Evolutionary conservation across 768 basidiomycete genomes (phyloP).

Genomic region (Amanita fuliginea): DNA sequence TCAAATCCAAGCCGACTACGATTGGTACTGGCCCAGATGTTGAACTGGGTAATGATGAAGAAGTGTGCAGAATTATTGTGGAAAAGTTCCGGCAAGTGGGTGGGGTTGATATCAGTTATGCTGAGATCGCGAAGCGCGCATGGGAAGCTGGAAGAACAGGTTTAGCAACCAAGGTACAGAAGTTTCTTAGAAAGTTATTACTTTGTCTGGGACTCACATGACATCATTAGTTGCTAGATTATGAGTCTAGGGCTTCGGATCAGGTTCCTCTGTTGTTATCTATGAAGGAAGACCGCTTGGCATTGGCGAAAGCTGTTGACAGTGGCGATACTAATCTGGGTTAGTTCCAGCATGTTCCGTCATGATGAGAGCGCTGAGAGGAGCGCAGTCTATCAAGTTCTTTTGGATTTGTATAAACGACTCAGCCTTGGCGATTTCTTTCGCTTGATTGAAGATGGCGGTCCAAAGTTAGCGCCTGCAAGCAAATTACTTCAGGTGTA

Average conservation of each 20-base stretch:
- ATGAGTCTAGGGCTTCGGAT: slow-evolving; percentile 80
- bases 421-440: slow-evolving; percentile 88
- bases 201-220: not conserved
- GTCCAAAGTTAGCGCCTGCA: slow-evolving; percentile 61
- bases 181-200: too few species aligned
- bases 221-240: slow-evolving; percentile 64
- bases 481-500: slow-evolving; percentile 80
- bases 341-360: slow-evolving; percentile 21
- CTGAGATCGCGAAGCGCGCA: slow-evolving; percentile 87
- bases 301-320: slow-evolving; percentile 81
- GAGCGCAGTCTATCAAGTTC: slow-evolving; percentile 80
- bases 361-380: not conserved
- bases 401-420: slow-evolving; percentile 77
- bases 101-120: slow-evolving; percentile 75
- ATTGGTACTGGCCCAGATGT: slow-evolving; percentile 40
- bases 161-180: slow-evolving; percentile 70
- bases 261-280: slow-evolving; percentile 86
- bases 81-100: slow-evolving; percentile 83
- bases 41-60: slow-evolving; percentile 60
- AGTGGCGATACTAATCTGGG: slow-evolving; percentile 95
- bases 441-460: slow-evolving; percentile 86
- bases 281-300: slow-evolving; percentile 92
- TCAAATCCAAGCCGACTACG: slow-evolving; percentile 51
- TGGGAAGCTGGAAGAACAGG: slow-evolving; percentile 80
- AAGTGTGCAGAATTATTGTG: slow-evolving; percentile 74